Conservation (phyloP, 768 basidiomycete genomes). For the Coprinellus micaceus region DNA sequence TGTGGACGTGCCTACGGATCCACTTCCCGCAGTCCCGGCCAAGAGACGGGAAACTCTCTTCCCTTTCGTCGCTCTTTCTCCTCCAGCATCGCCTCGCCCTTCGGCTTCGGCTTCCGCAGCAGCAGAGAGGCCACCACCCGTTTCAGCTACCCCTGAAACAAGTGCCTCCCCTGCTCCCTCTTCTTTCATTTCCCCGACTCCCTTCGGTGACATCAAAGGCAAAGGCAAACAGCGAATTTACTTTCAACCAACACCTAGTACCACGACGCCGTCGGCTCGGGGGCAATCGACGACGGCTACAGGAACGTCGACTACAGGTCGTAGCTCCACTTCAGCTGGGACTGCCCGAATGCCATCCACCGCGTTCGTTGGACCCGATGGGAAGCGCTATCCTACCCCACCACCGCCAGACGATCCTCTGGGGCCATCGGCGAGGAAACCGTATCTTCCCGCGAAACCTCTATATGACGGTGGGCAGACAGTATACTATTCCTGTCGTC, state of each 20-base stretch:
- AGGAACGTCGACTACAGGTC: conserved; percentile 6
- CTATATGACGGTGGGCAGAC: conserved; percentile 41
- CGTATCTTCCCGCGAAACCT: conserved; percentile 50
- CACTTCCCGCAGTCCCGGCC: too few species aligned
- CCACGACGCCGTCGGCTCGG: conserved; percentile 6
- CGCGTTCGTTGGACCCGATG: conserved; percentile 9
- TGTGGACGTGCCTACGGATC: background rate
- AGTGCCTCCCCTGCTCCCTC: background rate
- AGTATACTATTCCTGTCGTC: conserved; percentile 59
- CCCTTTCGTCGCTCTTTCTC: conserved; percentile 2
- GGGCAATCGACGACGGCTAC: conserved; percentile 7
- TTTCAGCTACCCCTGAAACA: background rate
- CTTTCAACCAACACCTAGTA: background rate
- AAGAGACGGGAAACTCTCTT: background rate
- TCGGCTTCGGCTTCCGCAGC: background rate
- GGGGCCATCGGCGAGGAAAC: conserved; percentile 48
- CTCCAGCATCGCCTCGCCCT: background rate
- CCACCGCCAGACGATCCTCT: conserved; percentile 42
- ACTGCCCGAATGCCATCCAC: conserved; percentile 1
- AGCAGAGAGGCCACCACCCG: background rate
- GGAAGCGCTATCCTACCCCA: conserved; percentile 32
- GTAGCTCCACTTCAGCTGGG: conserved; percentile 8
- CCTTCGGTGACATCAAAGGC: background rate
- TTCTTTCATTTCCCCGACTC: background rate
- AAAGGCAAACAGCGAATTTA: background rate